Percentiles rank a stretch among this genome's conserved stretches.
phyloP scores from a whole-genome alignment of 345 rosid species.

The Eutrema yunnanense region DNA sequence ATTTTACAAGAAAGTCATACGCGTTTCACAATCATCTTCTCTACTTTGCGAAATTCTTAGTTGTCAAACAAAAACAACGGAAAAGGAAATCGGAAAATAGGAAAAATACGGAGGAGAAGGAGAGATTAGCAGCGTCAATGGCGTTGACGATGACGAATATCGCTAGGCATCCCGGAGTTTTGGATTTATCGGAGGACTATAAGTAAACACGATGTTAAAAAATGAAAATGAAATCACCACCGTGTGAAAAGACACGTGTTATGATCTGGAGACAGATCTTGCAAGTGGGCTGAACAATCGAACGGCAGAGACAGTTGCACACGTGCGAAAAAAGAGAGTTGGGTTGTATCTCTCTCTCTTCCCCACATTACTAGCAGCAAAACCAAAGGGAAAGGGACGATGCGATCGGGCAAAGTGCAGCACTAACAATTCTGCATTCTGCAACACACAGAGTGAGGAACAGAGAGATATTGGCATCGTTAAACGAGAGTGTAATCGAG shows the following conservation, averaged over 20 bases:
- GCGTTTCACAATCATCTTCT: conserved; percentile 7
- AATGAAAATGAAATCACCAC: not conserved
- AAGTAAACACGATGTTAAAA: not conserved
- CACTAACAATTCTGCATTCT: conserved; percentile 17
- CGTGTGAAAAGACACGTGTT: conserved; percentile 32
- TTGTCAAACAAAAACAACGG: not conserved
- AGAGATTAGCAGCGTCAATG: conserved; percentile 27
- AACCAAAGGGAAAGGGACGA: conserved; percentile 16
- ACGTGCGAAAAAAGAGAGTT: conserved; percentile 20
- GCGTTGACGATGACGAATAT: conserved; percentile 18
- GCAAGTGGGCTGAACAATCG: conserved; percentile 25
- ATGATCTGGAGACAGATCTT: not conserved
- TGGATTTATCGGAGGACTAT: conserved; percentile 3
- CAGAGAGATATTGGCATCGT: not conserved
- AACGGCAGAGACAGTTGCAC: conserved; percentile 21
- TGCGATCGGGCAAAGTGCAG: conserved; percentile 30
- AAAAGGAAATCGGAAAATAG: not conserved
- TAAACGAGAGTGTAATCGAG: conserved; percentile 15
- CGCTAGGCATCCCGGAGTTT: conserved; percentile 15
- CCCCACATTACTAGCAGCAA: conserved; percentile 8
- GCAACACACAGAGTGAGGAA: not conserved
- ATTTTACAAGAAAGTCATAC: not conserved
- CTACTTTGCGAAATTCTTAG: not conserved
- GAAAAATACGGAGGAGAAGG: not conserved
- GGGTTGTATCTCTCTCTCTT: conserved; percentile 4